Percentiles rank a stretch among this genome's conserved stretches.
phyloP scores from a whole-genome alignment of 1,284 basidiomycete genomes.

The Ustilago sp. region DNA sequence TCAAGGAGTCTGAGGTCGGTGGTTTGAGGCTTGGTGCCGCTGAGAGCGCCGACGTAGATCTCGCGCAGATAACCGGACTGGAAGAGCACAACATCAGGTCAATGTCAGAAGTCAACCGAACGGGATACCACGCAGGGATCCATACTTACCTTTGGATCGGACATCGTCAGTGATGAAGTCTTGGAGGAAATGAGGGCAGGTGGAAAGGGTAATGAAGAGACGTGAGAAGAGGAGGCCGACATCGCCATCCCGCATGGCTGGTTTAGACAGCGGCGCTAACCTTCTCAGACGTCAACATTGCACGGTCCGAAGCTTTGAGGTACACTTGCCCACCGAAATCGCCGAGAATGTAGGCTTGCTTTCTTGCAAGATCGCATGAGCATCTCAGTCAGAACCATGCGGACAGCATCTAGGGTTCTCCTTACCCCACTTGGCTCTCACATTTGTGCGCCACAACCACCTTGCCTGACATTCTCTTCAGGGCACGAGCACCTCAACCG shows the following conservation, averaged over 20 bases:
- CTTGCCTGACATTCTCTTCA: too few species aligned
- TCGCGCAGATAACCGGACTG: slow-evolving; percentile 53
- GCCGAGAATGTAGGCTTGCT: not conserved
- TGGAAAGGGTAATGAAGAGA: not conserved
- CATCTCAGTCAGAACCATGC: too few species aligned
- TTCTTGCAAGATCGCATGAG: not conserved
- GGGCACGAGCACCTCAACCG: too few species aligned
- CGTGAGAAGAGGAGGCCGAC: too few species aligned
- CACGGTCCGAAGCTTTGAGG: not conserved
- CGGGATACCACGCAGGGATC: not conserved
- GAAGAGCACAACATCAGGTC: not conserved
- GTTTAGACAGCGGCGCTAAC: not conserved
- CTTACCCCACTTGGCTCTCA: too few species aligned
- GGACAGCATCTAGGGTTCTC: too few species aligned
- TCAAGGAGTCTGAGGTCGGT: slow-evolving; percentile 49
- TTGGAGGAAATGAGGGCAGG: not conserved
- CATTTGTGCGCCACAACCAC: too few species aligned
- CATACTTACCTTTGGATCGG: slow-evolving; percentile 32
- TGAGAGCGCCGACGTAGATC: slow-evolving; percentile 57
- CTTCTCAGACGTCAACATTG: not conserved
- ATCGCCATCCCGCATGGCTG: too few species aligned
- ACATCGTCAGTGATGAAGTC: slow-evolving; percentile 18
- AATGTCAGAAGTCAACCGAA: not conserved
- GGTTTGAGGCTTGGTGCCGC: slow-evolving; percentile 42
- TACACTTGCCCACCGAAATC: not conserved